phyloP scores from a whole-genome alignment of 129 eudicot species.

The Dittrichia graveolens region DNA sequence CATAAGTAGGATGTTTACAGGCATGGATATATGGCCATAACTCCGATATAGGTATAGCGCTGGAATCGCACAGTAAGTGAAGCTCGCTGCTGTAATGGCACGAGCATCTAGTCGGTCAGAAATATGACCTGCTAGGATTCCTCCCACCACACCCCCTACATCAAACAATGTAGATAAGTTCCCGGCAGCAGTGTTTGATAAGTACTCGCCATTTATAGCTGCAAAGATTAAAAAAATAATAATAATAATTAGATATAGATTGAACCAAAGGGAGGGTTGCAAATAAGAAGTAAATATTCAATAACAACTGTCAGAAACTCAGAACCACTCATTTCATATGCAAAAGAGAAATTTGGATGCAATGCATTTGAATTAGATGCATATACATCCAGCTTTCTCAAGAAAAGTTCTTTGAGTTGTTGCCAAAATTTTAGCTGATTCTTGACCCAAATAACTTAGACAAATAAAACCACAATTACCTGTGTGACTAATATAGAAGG shows the following conservation, averaged over 20 bases:
- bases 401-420: too few species aligned
- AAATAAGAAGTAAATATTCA: too few species aligned
- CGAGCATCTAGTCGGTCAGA: conserved; percentile 87
- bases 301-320: too few species aligned
- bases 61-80: conserved; percentile 87
- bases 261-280: too few species aligned
- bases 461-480: conserved; percentile 38
- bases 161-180: conserved; percentile 87
- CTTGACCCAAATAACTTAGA: background rate
- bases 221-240: conserved; percentile 36
- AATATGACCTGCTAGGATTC: conserved; percentile 83
- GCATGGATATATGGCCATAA: conserved; percentile 72
- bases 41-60: conserved; percentile 74
- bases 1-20: conserved; percentile 66
- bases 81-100: conserved; percentile 94
- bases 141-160: conserved; percentile 94
- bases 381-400: too few species aligned
- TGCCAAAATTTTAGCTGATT: too few species aligned
- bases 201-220: conserved; percentile 79
- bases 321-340: too few species aligned
- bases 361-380: too few species aligned
- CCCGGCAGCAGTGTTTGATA: conserved; percentile 76
- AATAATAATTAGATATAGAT: conserved; percentile 1
- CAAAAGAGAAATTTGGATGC: too few species aligned
- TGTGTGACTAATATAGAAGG: conserved; percentile 93